Conservation (phyloP, 768 basidiomycete species). For the Lentinula detonsa region DNA sequence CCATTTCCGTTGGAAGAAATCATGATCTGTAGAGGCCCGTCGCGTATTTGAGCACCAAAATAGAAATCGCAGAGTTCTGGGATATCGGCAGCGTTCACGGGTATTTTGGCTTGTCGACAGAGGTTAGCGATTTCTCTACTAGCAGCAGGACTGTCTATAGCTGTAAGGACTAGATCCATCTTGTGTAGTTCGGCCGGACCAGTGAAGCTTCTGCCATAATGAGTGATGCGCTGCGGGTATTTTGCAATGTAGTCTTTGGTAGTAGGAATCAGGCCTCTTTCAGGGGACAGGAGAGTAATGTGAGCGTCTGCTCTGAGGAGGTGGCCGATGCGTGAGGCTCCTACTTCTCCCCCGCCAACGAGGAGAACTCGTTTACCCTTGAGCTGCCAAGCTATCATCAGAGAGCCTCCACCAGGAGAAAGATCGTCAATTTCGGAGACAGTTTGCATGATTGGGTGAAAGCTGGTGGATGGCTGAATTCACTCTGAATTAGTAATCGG, state of each 20-base stretch:
- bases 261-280: slow-evolving; percentile 55
- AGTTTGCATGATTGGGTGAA: not conserved
- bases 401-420: slow-evolving; percentile 54
- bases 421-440: slow-evolving; percentile 8
- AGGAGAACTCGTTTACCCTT: slow-evolving; percentile 78
- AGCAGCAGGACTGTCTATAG: slow-evolving; percentile 76
- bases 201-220: slow-evolving; percentile 64
- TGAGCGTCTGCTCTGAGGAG: slow-evolving; percentile 75
- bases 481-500: not conserved
- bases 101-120: slow-evolving; percentile 64
- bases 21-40: slow-evolving; percentile 92
- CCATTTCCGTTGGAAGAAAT: slow-evolving; percentile 93
- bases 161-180: slow-evolving; percentile 85
- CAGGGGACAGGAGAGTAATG: slow-evolving; percentile 75
- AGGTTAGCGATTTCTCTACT: slow-evolving; percentile 68
- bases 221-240: slow-evolving; percentile 50
- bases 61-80: slow-evolving; percentile 97
- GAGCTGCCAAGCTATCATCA: slow-evolving; percentile 93
- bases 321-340: slow-evolving; percentile 81
- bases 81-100: slow-evolving; percentile 95
- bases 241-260: slow-evolving; percentile 47
- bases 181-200: slow-evolving; percentile 60
- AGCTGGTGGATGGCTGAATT: not conserved
- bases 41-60: slow-evolving; percentile 90
- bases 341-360: slow-evolving; percentile 92